Evolutionary conservation across 306 rosid genomes (phyloP).

Genomic region (Potentilla sterilis): DNA sequence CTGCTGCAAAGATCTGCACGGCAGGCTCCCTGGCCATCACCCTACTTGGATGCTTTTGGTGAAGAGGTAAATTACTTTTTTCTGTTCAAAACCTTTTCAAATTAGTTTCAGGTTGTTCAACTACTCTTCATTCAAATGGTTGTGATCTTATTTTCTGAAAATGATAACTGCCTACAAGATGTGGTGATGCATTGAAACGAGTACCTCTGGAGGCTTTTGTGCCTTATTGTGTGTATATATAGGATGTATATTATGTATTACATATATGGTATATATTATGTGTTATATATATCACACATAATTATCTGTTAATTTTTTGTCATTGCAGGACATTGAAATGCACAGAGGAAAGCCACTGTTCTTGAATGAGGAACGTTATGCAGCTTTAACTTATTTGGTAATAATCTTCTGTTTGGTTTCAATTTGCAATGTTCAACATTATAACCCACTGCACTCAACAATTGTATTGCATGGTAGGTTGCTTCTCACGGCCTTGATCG

Average conservation of each 20-base stretch:
- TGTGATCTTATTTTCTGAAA: neutral
- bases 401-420: neutral
- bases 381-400: constrained; percentile 87
- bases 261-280: neutral
- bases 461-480: constrained; percentile 49
- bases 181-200: neutral
- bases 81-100: neutral
- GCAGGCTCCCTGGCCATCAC: constrained; percentile 97
- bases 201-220: neutral
- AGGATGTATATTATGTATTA: too few species aligned
- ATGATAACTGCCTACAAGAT: neutral
- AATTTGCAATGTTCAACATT: neutral
- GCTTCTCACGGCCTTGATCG: constrained; percentile 98
- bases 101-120: neutral
- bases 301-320: neutral
- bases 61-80: constrained; percentile 69
- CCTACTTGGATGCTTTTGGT: constrained; percentile 90
- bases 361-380: constrained; percentile 89
- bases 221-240: too few species aligned
- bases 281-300: too few species aligned
- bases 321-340: constrained; percentile 75
- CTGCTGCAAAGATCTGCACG: constrained; percentile 90
- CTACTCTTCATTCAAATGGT: neutral
- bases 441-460: neutral
- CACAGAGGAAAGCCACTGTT: constrained; percentile 84